Base-by-base conservation (phyloP, 306 rosid species). In the Vigna angularis region DNA sequence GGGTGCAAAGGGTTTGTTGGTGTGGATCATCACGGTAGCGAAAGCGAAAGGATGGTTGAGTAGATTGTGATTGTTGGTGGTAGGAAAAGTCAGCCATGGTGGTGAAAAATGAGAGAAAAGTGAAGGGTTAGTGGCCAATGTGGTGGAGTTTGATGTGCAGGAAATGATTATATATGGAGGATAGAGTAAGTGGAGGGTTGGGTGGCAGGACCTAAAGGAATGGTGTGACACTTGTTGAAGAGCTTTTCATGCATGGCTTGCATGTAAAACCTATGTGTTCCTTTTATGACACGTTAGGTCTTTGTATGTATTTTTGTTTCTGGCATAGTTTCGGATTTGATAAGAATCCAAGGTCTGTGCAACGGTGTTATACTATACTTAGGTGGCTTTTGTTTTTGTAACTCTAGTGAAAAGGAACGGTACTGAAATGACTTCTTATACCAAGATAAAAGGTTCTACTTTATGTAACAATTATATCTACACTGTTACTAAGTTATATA, bases 191-290 rank as follows among this genome's bases (percentile, higher is more conserved):
- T 3, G 24, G 32, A 32, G 50, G 68, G 58, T 5, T 50, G 50
- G 36, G 88, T 81, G 89, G 92, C 93, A 86, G 67, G 77, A 77
- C 79, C 53, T 22, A 14, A 14, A 73, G 26, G 13, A 7, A 8
- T 18, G 20, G 22, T 20, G 72, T 10, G 84, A 87, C 85, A 93
- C 90, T 89, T 87, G 93, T 88, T 81, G 66, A 44, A 16, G 44
- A 71, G 75, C 56, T 61, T 85, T 63, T 77, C 94, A 88, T 88
- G 97, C 97, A 88, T 9, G 83, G 79, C 79, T 42, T 77, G 92
- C 98, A 87, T 93, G 95, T 26, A 36, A 1, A 51, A 2, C 20
- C 26, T n/a, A 15, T 38, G 76, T 2, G 18, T 63, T 32, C 3
- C 18, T 63, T 36, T 52, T 0, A 34, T 47, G 86, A 91, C 98